Percentiles rank a stretch among this genome's conserved stretches.
Evolutionary conservation across 768 basidiomycete species (phyloP).

Genomic region (Tubosaeta sp.): DNA sequence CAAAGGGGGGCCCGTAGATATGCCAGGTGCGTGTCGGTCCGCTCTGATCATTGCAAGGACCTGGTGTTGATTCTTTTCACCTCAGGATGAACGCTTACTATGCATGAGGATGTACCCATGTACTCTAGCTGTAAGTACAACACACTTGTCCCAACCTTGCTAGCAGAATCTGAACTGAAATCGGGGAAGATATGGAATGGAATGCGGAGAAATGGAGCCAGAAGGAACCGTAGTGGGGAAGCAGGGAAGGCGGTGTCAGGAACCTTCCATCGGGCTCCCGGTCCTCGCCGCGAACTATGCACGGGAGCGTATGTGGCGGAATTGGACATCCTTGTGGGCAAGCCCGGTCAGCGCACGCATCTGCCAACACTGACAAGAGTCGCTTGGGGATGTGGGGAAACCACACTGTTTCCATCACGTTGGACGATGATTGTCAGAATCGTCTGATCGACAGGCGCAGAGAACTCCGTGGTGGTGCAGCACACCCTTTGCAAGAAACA

Average conservation of each 20-base stretch:
- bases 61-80: not conserved
- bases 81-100: too few relatives aligned
- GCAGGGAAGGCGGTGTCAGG: not conserved
- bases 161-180: constrained; percentile 51
- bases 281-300: constrained; percentile 46
- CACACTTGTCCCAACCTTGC: too few relatives aligned
- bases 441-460: constrained; percentile 13
- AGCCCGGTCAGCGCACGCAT: constrained; percentile 39
- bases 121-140: too few relatives aligned
- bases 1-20: not conserved
- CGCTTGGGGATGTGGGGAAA: constrained; percentile 38
- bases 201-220: constrained; percentile 21
- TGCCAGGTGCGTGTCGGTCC: constrained; percentile 3
- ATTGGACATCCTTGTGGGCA: constrained; percentile 37
- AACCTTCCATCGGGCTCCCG: constrained; percentile 50
- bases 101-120: too few relatives aligned
- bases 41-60: not conserved
- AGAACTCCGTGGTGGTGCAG: constrained; percentile 13
- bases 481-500: constrained; percentile 43
- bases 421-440: constrained; percentile 38
- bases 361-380: too few relatives aligned
- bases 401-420: constrained; percentile 49
- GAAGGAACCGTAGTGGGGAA: not conserved
- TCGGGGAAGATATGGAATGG: constrained; percentile 75
- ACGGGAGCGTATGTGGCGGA: constrained; percentile 43